Conservation (phyloP, 1,139 yeast species). For the Debaryomycetaceae sp. region DNA sequence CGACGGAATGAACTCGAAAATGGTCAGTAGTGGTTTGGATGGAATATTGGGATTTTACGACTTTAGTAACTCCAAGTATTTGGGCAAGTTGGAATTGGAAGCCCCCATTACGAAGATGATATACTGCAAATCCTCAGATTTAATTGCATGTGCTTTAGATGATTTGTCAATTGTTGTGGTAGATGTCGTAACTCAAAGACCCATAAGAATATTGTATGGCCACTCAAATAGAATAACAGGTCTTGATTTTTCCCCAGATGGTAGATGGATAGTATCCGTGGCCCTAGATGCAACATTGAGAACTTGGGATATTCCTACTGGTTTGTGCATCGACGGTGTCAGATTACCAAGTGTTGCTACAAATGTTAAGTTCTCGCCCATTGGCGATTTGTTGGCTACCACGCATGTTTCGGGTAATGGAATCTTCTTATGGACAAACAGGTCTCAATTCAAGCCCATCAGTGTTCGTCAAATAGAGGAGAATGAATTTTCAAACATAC, state of each 20-base stretch:
- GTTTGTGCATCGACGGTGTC: slow-evolving; percentile 94
- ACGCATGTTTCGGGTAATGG: slow-evolving; percentile 92
- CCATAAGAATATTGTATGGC: slow-evolving; percentile 87
- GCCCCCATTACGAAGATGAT: slow-evolving; percentile 77
- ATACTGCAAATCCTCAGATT: slow-evolving; percentile 78
- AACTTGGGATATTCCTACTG: slow-evolving; percentile 98
- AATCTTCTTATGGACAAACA: slow-evolving; percentile 87
- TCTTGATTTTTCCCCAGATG: slow-evolving; percentile 90
- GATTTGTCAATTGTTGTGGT: slow-evolving; percentile 80
- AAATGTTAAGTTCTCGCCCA: slow-evolving; percentile 73
- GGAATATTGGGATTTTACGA: slow-evolving; percentile 88
- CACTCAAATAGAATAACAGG: slow-evolving; percentile 87
- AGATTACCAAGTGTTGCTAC: slow-evolving; percentile 77
- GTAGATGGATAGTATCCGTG: slow-evolving; percentile 89
- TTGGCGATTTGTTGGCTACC: slow-evolving; percentile 90
- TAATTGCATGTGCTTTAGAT: slow-evolving; percentile 82
- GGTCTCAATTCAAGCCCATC: slow-evolving; percentile 74
- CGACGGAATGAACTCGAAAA: slow-evolving; percentile 83
- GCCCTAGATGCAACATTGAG: slow-evolving; percentile 84
- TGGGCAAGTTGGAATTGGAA: slow-evolving; percentile 66
- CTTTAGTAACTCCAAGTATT: slow-evolving; percentile 65
- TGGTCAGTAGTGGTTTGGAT: slow-evolving; percentile 87
- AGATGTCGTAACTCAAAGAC: slow-evolving; percentile 75
- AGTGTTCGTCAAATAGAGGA: slow-evolving; percentile 78
- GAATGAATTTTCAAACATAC: slow-evolving; percentile 56